phyloP scores from a whole-genome alignment of 306 rosid genomes.

The Gynostemma pentaphyllum region DNA sequence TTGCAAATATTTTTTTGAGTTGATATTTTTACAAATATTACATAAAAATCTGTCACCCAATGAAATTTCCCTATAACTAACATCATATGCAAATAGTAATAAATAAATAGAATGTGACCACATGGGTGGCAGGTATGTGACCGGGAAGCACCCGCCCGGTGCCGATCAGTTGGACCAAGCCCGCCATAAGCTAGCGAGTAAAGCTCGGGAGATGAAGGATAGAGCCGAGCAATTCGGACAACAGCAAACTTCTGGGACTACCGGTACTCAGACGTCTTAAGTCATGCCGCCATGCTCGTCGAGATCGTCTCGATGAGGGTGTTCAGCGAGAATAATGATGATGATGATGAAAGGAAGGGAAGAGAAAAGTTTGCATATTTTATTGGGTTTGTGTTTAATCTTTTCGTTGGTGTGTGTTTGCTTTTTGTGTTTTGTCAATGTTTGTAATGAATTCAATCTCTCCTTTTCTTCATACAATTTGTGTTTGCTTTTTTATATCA shows the following conservation, averaged over 20 bases:
- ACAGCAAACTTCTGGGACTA: constrained; percentile 24
- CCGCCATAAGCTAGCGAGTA: constrained; percentile 37
- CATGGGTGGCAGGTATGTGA: constrained; percentile 48
- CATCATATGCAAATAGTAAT: too few relatives aligned
- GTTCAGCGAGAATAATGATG: too few relatives aligned
- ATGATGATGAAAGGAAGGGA: too few relatives aligned
- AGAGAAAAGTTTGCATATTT: neutral
- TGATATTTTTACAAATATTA: too few relatives aligned
- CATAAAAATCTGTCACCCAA: too few relatives aligned
- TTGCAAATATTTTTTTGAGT: too few relatives aligned
- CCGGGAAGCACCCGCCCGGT: constrained; percentile 58
- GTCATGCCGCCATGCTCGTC: too few relatives aligned
- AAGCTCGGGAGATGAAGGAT: constrained; percentile 69
- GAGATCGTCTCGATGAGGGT: too few relatives aligned
- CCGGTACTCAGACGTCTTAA: constrained; percentile 7
- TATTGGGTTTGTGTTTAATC: neutral
- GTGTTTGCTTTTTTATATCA: neutral
- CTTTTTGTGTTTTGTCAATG: too few relatives aligned
- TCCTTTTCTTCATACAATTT: neutral
- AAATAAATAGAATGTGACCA: too few relatives aligned
- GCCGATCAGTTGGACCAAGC: constrained; percentile 52
- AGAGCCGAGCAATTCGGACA: constrained; percentile 48
- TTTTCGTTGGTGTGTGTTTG: neutral
- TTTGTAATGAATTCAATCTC: neutral
- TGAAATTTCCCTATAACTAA: too few relatives aligned